Evolutionary conservation across 768 basidiomycete genomes (phyloP), one percentile per base, ranked within the genome.

Genomic region (Hygrophorus pudorinus): DNA sequence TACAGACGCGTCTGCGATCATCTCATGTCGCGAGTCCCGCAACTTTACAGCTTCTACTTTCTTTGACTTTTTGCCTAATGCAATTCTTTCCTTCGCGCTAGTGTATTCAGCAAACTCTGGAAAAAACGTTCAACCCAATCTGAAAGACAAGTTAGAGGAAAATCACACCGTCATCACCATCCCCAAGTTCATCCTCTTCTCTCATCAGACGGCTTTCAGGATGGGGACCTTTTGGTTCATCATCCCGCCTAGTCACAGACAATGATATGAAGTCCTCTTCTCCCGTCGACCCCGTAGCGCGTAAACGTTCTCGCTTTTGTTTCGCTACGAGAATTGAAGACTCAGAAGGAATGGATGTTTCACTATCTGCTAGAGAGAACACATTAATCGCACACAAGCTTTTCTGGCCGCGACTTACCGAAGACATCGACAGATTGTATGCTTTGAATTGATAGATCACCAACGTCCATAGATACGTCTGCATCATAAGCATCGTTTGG

Each of bases 121-220:
- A 50, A 35, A 32, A 10, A 12, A 34, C 34, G 41, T 36, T 28
- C 37, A 29, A 36, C 24, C 14, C 28, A 27, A n/a, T 28, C 36
- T 11, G 13, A 16, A 41, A 14, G 7, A 21, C 37, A 4, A 28
- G 14, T 24, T 28, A 14, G 17, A 9, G 24, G n/a, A 20, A 16
- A 45, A 14, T 58, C 74, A 33, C 53, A 88, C 89, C 89, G 50
- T 92, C 89, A 31, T 91, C 89, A 2, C 80, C 87, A 56, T 91
- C 86, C 9, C 89, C 89, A 1, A 87, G 58, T 50, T 92, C 86
- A 59, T 92, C 89, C 32, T 92, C 89, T 60, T 92, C 89, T 39
- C 89, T 68, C 62, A 85, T 57, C 20, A 92, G 63, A 7, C 89
- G 75, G 57, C 86, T 89, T 52, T 82, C 83, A 5, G 88, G 89